Conservation (phyloP, 495 filamentous ascomycete species). For the Penicillium macrosclerotiorum region DNA sequence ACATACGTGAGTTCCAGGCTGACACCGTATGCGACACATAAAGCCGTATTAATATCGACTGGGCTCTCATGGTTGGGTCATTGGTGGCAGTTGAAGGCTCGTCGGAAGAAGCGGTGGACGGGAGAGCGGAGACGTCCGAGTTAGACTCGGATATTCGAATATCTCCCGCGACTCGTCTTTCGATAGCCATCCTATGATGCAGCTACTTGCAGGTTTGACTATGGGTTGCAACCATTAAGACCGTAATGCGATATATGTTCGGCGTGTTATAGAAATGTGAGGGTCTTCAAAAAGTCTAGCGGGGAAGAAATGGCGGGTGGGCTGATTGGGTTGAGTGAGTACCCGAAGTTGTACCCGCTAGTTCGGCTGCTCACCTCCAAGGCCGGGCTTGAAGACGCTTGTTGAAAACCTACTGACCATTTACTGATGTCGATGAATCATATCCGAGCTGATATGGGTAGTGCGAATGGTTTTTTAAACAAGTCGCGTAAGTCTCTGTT, state of each 20-base stretch:
- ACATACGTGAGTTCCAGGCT: slow-evolving; percentile 68
- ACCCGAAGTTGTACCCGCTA: too few species aligned
- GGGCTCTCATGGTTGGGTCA: slow-evolving; percentile 2
- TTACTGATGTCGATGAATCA: too few species aligned
- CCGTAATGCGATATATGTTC: too few species aligned
- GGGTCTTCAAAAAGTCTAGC: background rate
- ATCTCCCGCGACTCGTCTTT: background rate
- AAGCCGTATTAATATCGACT: slow-evolving; percentile 29
- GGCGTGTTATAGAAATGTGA: background rate
- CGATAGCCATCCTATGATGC: background rate
- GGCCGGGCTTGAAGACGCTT: too few species aligned
- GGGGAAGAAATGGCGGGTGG: slow-evolving; percentile 1
- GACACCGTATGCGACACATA: slow-evolving; percentile 65
- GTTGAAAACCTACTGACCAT: too few species aligned
- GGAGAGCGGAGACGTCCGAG: background rate
- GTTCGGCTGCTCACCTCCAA: too few species aligned
- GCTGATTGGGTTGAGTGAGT: slow-evolving; percentile 3
- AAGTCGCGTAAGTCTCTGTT: too few species aligned
- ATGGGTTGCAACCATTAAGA: too few species aligned
- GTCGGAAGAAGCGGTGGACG: background rate
- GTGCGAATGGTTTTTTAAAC: too few species aligned
- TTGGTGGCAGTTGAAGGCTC: background rate
- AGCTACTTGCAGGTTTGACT: background rate
- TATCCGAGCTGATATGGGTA: too few species aligned
- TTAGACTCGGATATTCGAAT: background rate